Evolutionary conservation across 371 early-diverging fungal species (phyloP), one percentile per base, ranked within the genome.

Genomic region (Mucor irregularis): DNA sequence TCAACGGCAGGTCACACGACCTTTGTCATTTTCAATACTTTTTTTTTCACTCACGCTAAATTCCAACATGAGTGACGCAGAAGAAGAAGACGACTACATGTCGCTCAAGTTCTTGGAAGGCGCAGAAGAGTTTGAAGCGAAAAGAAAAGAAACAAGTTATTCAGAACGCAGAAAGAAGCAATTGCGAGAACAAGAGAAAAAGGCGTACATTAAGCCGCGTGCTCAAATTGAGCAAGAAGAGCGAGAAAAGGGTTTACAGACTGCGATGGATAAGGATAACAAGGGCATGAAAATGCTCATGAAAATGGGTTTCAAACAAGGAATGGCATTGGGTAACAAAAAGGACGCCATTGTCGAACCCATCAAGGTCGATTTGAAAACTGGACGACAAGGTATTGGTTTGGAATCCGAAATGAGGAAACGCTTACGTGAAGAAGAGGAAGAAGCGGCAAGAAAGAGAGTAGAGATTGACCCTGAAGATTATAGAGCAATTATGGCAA

Each of bases 231-330:
- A 76, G 35, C 52, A 70, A 34, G 85, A 88, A 62, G 74, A 80
- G 16, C 72, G 84, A 26, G 78, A 83, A 40, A 64, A 70, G 28
- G 87, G 85, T 0, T 53, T 87, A 7, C 48, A 78, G 9, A 70
- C 59, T 4, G 63, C 68, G 26, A 50, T 88, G 8, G 76, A 71
- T 6, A 68, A 69, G 16, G 71, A 73, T 5, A 87, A 87, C 60
- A 84, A 82, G 49, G 89, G 89, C 19, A 84, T 85, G 81, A 67
- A 83, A 26, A 82, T 89, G 84, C 50, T 89, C 13, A 78, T 79
- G 73, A 86, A 85, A 28, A 85, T 89, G 86, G 89, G 87, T 0
- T 89, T 81, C 73, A 82, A 82, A 82, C 61, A 78, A 50, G 83
- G 81, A 56, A 53, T 52, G 60, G 65, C 55, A 55, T 51, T 66